Percentiles rank a stretch among this genome's conserved stretches.
These are phyloP conservation scores for Salix purpurea DNA, from an alignment of 345 rosid genomes.

Conservation along the genomic window DNA sequence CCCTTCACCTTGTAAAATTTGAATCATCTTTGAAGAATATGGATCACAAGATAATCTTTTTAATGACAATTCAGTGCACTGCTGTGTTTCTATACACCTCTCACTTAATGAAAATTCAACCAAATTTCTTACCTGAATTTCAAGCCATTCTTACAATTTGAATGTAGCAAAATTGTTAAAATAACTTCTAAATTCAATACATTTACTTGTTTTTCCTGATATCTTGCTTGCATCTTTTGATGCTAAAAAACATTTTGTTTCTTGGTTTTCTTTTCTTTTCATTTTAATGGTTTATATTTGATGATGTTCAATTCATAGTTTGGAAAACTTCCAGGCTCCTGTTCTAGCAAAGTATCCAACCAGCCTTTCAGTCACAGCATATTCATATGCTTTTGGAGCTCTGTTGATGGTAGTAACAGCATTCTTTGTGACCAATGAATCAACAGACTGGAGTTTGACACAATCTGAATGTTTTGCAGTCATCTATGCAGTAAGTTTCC, in stretches of 20 bases:
- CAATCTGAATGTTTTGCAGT: slow-evolving; percentile 75
- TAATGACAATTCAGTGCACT: no score
- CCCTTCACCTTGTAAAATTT: background rate
- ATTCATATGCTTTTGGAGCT: slow-evolving; percentile 78
- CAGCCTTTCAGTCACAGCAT: slow-evolving; percentile 76
- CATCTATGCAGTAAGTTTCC: slow-evolving; percentile 77
- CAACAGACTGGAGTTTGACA: slow-evolving; percentile 79
- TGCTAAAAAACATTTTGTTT: background rate
- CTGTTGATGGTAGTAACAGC: slow-evolving; percentile 64
- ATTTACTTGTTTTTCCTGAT: background rate
- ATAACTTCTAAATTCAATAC: background rate
- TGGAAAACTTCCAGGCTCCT: slow-evolving; percentile 57
- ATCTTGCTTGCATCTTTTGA: background rate
- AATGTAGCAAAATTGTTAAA: no score
- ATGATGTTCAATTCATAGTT: slow-evolving; percentile 14
- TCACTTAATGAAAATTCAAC: no score
- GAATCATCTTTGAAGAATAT: background rate
- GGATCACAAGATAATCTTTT: no score
- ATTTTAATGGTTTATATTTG: background rate
- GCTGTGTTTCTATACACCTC: no score
- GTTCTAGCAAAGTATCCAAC: slow-evolving; percentile 79
- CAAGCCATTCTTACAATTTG: no score
- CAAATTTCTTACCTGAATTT: no score
- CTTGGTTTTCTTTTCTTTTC: background rate
- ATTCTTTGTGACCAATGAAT: slow-evolving; percentile 54